Evolutionary conservation across 2,329 filamentous ascomycete species (phyloP).

Genomic region (Arthroderma sp.): DNA sequence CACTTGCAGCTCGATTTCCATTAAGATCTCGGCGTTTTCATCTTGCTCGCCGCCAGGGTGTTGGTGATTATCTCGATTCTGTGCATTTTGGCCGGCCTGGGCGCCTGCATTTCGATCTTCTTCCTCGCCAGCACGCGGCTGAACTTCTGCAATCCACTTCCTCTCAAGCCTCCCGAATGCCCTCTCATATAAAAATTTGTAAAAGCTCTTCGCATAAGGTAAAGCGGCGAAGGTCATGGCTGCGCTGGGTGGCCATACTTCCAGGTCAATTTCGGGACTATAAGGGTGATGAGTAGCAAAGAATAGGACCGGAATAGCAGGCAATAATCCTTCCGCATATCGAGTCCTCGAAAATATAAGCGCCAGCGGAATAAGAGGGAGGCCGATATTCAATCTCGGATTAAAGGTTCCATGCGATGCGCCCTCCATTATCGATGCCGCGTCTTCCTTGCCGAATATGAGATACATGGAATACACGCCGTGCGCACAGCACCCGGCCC

Average conservation of each 20-base stretch:
- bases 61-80: constrained; percentile 21
- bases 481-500: constrained; percentile 41
- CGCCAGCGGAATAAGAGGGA: constrained; percentile 55
- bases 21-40: constrained; percentile 30
- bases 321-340: constrained; percentile 50
- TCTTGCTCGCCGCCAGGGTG: constrained; percentile 22
- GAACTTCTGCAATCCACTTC: constrained; percentile 50
- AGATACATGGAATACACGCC: constrained; percentile 52
- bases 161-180: constrained; percentile 45
- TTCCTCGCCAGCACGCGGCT: constrained; percentile 39
- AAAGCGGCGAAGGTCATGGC: constrained; percentile 52
- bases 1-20: constrained; percentile 40
- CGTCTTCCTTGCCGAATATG: constrained; percentile 53
- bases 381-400: constrained; percentile 44
- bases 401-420: constrained; percentile 24
- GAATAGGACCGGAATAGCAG: constrained; percentile 47
- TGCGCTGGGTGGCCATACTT: constrained; percentile 53
- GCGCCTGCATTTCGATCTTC: constrained; percentile 10
- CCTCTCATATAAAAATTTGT: constrained; percentile 49
- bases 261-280: constrained; percentile 35
- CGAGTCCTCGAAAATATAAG: constrained; percentile 55
- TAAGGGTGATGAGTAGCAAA: constrained; percentile 35
- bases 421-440: constrained; percentile 38
- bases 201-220: constrained; percentile 51
- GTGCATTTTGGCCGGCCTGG: constrained; percentile 7